Conservation (phyloP, 495 filamentous ascomycete genomes). For the Astrothelium macrocarpum region DNA sequence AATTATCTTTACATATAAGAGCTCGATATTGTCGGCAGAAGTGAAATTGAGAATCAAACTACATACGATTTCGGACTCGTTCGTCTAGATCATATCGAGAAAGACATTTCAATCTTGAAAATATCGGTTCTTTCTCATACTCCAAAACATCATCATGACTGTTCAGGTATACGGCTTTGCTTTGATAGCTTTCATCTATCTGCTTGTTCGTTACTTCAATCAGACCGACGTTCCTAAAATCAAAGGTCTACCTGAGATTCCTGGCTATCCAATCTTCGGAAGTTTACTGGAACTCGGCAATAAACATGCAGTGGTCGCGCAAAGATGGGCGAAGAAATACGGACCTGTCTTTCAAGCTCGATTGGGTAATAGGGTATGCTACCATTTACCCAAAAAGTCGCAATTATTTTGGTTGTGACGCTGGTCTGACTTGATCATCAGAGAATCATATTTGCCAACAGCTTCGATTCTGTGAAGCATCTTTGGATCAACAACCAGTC, state of each 20-base stretch:
- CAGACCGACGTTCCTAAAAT: slow-evolving; percentile 53
- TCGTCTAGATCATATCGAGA: too few relatives aligned
- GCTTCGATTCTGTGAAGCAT: slow-evolving; percentile 55
- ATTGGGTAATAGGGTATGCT: slow-evolving; percentile 49
- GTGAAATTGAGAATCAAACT: too few relatives aligned
- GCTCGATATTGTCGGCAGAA: too few relatives aligned
- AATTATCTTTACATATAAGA: not conserved
- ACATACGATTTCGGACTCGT: too few relatives aligned
- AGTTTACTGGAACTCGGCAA: slow-evolving; percentile 51
- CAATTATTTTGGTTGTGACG: not conserved
- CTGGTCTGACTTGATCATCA: slow-evolving; percentile 17
- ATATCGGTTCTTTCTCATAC: not conserved
- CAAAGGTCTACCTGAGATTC: slow-evolving; percentile 53
- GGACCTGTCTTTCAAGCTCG: slow-evolving; percentile 60
- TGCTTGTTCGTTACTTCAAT: slow-evolving; percentile 47
- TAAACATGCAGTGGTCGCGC: slow-evolving; percentile 45
- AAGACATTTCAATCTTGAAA: too few relatives aligned
- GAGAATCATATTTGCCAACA: slow-evolving; percentile 61
- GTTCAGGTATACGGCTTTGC: slow-evolving; percentile 17
- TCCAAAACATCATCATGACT: slow-evolving; percentile 9
- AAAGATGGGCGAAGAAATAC: slow-evolving; percentile 49
- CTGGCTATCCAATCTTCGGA: slow-evolving; percentile 54
- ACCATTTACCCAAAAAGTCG: not conserved
- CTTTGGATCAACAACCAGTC: slow-evolving; percentile 66
- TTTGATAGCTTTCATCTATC: slow-evolving; percentile 31